Evolutionary conservation across 306 rosid genomes (phyloP).

Genomic region (Quercus variabilis): DNA sequence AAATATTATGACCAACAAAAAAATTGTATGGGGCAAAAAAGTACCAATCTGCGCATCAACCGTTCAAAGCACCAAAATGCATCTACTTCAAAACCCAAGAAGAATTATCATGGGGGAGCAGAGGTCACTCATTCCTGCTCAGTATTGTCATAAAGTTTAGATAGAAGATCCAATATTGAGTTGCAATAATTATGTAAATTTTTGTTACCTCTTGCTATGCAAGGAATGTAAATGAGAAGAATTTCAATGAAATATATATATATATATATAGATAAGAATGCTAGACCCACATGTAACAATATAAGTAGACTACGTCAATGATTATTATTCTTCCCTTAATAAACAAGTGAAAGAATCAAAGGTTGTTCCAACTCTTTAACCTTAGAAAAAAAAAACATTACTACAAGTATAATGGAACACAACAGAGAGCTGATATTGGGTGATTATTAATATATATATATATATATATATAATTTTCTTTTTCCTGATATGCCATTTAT

Average conservation of each 20-base stretch:
- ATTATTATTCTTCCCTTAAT: background rate
- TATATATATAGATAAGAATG: background rate
- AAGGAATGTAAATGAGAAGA: background rate
- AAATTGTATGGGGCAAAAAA: conserved; percentile 1
- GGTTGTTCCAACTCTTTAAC: background rate
- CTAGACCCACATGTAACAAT: background rate
- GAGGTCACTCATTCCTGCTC: conserved; percentile 97
- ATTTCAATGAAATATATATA: background rate
- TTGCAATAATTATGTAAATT: conserved; percentile 9
- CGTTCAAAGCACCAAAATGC: conserved; percentile 99
- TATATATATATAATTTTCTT: too few relatives aligned
- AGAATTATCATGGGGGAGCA: conserved; percentile 98
- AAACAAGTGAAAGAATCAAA: background rate
- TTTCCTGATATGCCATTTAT: too few relatives aligned
- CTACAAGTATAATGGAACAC: background rate
- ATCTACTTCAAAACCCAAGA: conserved; percentile 76
- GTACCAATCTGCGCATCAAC: conserved; percentile 96
- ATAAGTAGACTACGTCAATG: background rate
- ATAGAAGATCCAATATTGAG: conserved; percentile 14
- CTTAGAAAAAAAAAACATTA: background rate
- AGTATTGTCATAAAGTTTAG: conserved; percentile 25
- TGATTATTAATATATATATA: too few relatives aligned
- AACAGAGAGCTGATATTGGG: too few relatives aligned
- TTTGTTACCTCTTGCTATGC: background rate
- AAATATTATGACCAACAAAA: background rate